phyloP scores from a whole-genome alignment of 2,329 filamentous ascomycete species.

The Penicillium sp. region DNA sequence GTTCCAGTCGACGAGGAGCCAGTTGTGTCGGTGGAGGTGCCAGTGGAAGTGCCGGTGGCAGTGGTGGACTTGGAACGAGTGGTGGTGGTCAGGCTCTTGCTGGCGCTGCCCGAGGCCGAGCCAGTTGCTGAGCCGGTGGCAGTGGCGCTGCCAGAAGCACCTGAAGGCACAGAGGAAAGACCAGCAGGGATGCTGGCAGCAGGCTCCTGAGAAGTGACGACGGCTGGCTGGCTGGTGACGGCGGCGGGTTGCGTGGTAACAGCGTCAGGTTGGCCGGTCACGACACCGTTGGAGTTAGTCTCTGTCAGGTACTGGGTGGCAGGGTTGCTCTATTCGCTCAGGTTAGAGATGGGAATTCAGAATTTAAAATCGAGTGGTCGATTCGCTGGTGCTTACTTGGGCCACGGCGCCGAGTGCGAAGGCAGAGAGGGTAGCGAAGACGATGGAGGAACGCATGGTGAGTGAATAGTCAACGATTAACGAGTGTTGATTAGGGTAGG shows the following conservation, averaged over 20 bases:
- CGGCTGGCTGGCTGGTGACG: conserved; percentile 37
- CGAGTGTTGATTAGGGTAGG: too few species aligned
- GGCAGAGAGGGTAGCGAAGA: conserved; percentile 50
- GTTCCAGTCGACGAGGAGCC: conserved; percentile 13
- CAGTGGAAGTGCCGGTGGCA: conserved; percentile 22
- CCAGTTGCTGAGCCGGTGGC: conserved; percentile 27
- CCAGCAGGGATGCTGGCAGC: conserved; percentile 50
- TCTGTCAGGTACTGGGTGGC: conserved; percentile 50
- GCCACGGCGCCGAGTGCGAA: conserved; percentile 40
- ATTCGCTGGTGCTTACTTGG: conserved; percentile 33
- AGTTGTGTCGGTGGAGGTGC: conserved; percentile 27
- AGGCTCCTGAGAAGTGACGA: conserved; percentile 37
- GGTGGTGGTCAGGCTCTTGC: conserved; percentile 4
- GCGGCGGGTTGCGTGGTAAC: conserved; percentile 38
- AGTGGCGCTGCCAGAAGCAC: conserved; percentile 32
- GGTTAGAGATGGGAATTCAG: conserved; percentile 1
- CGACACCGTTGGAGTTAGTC: conserved; percentile 55
- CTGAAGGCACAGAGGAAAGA: conserved; percentile 31
- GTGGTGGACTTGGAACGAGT: background rate
- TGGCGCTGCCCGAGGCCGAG: conserved; percentile 16
- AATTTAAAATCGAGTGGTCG: too few species aligned
- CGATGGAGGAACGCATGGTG: conserved; percentile 53
- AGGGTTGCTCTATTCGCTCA: conserved; percentile 44
- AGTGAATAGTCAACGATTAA: conserved; percentile 14
- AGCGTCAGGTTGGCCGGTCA: conserved; percentile 52